phyloP scores from a whole-genome alignment of 257 asterid genomes.

The Gardenia jasminoides region DNA sequence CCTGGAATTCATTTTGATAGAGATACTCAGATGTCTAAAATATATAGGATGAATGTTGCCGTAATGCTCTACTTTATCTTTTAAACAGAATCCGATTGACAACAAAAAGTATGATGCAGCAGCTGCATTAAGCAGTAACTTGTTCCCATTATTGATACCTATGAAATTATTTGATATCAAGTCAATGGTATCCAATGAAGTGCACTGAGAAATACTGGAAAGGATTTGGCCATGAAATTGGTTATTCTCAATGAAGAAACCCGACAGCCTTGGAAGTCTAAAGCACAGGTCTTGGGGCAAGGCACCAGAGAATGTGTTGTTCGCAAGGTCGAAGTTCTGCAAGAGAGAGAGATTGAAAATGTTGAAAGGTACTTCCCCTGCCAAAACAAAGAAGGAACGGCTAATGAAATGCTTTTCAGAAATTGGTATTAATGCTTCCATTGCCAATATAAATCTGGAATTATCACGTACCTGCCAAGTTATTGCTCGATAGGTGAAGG shows the following conservation, averaged over 20 bases:
- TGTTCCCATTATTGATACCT: background rate
- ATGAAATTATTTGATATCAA: background rate
- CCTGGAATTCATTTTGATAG: background rate
- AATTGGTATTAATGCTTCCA: too few species aligned
- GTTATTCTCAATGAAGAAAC: background rate
- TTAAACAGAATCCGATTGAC: background rate
- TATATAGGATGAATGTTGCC: background rate
- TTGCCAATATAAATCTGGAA: too few species aligned
- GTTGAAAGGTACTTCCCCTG: background rate
- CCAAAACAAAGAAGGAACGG: too few species aligned
- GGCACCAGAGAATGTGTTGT: background rate
- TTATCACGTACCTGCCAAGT: too few species aligned
- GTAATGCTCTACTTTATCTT: background rate
- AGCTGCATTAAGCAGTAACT: background rate
- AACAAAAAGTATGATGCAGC: too few species aligned
- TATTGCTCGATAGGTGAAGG: too few species aligned
- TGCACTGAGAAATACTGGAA: constrained; percentile 6
- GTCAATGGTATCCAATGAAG: background rate
- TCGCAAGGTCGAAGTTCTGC: fast-evolving
- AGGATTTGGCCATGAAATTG: constrained; percentile 1
- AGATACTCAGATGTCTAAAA: background rate
- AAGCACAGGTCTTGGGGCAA: background rate
- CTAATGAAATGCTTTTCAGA: too few species aligned
- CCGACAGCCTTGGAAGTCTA: background rate
- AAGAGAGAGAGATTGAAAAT: background rate